Conservation (phyloP, 345 rosid genomes). For the Eucalyptus camaldulensis region DNA sequence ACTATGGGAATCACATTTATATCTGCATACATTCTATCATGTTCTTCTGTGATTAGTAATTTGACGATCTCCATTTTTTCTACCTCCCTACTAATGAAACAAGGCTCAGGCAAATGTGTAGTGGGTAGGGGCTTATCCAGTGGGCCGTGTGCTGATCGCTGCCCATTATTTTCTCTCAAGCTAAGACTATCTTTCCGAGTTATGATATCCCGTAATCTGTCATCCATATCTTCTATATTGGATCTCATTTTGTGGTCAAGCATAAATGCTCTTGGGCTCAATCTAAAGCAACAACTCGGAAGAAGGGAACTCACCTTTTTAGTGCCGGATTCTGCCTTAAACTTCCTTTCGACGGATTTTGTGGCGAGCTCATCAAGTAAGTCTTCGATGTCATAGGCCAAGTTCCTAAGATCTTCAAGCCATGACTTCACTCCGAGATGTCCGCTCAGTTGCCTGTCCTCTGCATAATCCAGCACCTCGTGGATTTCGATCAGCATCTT, state of each 20-base stretch:
- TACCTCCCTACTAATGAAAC: not conserved
- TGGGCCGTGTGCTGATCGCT: not conserved
- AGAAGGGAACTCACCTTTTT: not conserved
- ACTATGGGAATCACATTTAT: not conserved
- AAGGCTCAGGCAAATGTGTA: not conserved
- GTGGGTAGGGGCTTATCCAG: not conserved
- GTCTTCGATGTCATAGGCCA: not conserved
- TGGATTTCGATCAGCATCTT: not conserved
- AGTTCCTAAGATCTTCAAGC: not conserved
- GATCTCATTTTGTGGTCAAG: not conserved
- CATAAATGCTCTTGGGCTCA: not conserved
- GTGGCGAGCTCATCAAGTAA: not conserved
- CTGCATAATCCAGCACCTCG: not conserved
- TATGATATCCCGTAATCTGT: too few relatives aligned
- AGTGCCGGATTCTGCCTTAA: not conserved
- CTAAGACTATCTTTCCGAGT: not conserved
- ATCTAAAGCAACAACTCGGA: not conserved
- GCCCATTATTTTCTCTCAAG: not conserved
- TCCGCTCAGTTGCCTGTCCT: not conserved
- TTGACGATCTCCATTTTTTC: not conserved
- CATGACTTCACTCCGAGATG: not conserved
- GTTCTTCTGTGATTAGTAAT: not conserved
- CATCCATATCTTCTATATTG: not conserved
- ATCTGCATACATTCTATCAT: too few relatives aligned
- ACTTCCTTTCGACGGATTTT: too few relatives aligned